Conservation (phyloP, 2,329 filamentous ascomycete species). For the Pseudogymnoascus sp. region DNA sequence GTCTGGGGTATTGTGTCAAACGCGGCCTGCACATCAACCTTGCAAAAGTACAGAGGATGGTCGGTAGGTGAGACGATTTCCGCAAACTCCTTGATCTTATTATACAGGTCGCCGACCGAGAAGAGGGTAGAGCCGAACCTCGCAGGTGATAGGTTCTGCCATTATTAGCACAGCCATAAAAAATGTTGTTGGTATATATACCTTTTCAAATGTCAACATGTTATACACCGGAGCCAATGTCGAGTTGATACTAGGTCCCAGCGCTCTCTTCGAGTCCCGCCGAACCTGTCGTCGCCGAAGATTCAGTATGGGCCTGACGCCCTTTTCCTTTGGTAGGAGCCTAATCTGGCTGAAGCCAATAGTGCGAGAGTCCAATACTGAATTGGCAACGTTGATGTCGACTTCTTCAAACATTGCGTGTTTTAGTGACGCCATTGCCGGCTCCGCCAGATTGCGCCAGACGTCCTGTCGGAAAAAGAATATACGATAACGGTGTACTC, state of each 20-base stretch:
- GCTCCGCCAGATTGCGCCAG: conserved; percentile 70
- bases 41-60: conserved; percentile 68
- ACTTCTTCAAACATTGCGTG: conserved; percentile 71
- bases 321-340: conserved; percentile 68
- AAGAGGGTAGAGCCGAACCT: conserved; percentile 72
- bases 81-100: conserved; percentile 63
- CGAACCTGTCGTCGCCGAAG: conserved; percentile 56
- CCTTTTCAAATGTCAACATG: conserved; percentile 71
- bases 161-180: conserved; percentile 15
- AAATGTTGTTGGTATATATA: conserved; percentile 29
- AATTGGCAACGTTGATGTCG: conserved; percentile 44
- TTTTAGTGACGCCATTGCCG: conserved; percentile 60
- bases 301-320: conserved; percentile 81
- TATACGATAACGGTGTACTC: conserved; percentile 64
- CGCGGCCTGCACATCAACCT: conserved; percentile 82
- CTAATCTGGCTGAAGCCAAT: conserved; percentile 73
- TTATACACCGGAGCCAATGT: conserved; percentile 66
- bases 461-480: conserved; percentile 95
- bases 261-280: conserved; percentile 42
- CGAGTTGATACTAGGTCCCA: conserved; percentile 59
- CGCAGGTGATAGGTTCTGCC: conserved; percentile 40
- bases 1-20: conserved; percentile 92
- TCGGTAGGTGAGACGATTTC: conserved; percentile 33
- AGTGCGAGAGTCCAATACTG: conserved; percentile 49
- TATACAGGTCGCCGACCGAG: conserved; percentile 72